A percentile compares a stretch with the other conserved stretches of the same genome.
phyloP scores from a whole-genome alignment of 176 grass and related monocot species.

The Aegilops umbellulata region DNA sequence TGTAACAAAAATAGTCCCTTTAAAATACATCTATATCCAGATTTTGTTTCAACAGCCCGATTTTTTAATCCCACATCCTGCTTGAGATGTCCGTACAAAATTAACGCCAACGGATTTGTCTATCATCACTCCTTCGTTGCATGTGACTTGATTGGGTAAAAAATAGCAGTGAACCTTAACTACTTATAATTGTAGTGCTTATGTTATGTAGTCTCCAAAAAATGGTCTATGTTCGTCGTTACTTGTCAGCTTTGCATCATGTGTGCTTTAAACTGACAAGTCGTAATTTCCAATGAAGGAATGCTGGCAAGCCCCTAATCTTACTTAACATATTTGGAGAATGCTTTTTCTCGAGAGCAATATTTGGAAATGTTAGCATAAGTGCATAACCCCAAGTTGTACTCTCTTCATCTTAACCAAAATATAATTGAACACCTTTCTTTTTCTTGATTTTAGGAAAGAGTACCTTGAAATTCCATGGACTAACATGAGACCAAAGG shows the following conservation, averaged over 20 bases:
- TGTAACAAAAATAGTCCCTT: background rate
- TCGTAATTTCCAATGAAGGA: background rate
- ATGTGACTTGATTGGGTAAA: background rate
- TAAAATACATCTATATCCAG: too few species aligned
- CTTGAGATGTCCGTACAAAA: background rate
- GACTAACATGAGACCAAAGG: conserved; percentile 41
- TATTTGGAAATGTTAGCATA: background rate
- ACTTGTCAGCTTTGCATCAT: background rate
- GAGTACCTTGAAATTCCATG: conserved; percentile 57
- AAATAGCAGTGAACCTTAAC: background rate
- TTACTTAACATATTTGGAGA: background rate
- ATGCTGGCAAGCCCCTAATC: background rate
- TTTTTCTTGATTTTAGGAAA: conserved; percentile 33
- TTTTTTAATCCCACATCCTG: background rate
- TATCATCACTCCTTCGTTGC: background rate
- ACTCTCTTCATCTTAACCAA: background rate
- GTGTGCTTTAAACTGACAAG: background rate
- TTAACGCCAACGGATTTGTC: background rate
- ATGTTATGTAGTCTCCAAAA: background rate
- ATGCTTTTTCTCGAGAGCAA: background rate
- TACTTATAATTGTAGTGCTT: background rate
- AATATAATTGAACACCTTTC: background rate
- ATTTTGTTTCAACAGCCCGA: too few species aligned
- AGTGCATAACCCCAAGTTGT: background rate
- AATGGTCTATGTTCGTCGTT: background rate